Evolutionary conservation across 768 basidiomycete genomes (phyloP).

Genomic region (Suillus lakei): DNA sequence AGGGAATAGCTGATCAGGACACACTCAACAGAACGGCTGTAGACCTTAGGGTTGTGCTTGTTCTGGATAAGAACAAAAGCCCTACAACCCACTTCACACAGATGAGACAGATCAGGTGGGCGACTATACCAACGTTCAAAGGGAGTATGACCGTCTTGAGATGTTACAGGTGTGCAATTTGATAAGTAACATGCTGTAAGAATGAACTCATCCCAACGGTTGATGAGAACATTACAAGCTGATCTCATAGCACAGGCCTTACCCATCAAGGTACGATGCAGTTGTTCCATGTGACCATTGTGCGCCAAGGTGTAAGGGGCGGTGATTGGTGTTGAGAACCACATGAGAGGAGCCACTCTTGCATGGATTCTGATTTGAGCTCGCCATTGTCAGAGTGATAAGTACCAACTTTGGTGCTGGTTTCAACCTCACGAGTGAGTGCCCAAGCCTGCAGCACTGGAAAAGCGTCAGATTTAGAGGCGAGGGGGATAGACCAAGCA

Average conservation of each 20-base stretch:
- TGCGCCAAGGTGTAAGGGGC: too few species aligned
- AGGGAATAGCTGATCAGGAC: too few species aligned
- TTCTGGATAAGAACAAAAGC: too few species aligned
- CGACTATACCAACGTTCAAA: too few species aligned
- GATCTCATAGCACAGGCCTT: slow-evolving; percentile 35
- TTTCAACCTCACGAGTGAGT: slow-evolving; percentile 25
- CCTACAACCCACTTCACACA: too few species aligned
- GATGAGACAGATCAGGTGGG: not conserved
- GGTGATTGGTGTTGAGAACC: slow-evolving; percentile 14
- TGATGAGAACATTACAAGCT: slow-evolving; percentile 27
- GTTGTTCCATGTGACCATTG: not conserved
- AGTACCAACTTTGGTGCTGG: slow-evolving; percentile 17
- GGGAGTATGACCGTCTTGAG: too few species aligned
- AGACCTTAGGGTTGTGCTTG: too few species aligned
- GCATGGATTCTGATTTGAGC: slow-evolving; percentile 17
- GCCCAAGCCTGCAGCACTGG: slow-evolving; percentile 34
- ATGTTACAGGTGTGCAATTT: too few species aligned
- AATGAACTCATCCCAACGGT: slow-evolving; percentile 30
- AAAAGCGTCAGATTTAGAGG: slow-evolving; percentile 29
- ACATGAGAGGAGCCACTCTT: slow-evolving; percentile 14
- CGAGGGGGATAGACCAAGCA: slow-evolving; percentile 36
- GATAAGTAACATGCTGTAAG: too few species aligned
- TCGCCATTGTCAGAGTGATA: slow-evolving; percentile 31
- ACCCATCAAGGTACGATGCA: slow-evolving; percentile 40
- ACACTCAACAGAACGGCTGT: too few species aligned